These are phyloP conservation scores for Pleurotus ostreatus DNA, from an alignment of 768 basidiomycete genomes.

Conservation along the genomic window DNA sequence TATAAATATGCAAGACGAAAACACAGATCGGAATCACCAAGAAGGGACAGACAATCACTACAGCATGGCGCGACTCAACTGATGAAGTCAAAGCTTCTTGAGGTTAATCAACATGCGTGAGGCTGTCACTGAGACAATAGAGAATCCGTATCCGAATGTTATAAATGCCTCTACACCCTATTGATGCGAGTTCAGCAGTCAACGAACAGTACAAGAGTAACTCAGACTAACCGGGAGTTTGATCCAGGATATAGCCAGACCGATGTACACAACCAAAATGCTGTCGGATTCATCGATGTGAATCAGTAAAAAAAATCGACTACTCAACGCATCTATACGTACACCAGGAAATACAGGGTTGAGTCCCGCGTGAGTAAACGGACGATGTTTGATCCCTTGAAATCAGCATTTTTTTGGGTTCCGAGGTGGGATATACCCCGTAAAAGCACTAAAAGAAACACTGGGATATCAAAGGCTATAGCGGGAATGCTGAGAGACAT, in stretches of 20 bases:
- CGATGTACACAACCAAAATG: neutral
- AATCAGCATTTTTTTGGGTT: neutral
- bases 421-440: neutral
- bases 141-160: neutral
- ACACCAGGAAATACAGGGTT: neutral
- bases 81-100: neutral
- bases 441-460: neutral
- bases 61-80: too few relatives aligned
- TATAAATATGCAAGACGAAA: too few relatives aligned
- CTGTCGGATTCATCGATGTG: neutral
- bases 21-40: too few relatives aligned
- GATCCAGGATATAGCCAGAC: neutral
- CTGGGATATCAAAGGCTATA: neutral
- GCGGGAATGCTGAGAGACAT: neutral
- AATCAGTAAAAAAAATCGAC: neutral
- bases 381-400: neutral
- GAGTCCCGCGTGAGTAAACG: neutral
- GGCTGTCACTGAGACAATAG: neutral
- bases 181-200: neutral
- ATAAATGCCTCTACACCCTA: neutral
- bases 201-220: too few relatives aligned
- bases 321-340: neutral
- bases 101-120: conserved; percentile 2
- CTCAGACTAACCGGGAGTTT: neutral
- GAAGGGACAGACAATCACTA: too few relatives aligned